phyloP scores from a whole-genome alignment of 257 asterid genomes.

The Nicotiana benthamiana region DNA sequence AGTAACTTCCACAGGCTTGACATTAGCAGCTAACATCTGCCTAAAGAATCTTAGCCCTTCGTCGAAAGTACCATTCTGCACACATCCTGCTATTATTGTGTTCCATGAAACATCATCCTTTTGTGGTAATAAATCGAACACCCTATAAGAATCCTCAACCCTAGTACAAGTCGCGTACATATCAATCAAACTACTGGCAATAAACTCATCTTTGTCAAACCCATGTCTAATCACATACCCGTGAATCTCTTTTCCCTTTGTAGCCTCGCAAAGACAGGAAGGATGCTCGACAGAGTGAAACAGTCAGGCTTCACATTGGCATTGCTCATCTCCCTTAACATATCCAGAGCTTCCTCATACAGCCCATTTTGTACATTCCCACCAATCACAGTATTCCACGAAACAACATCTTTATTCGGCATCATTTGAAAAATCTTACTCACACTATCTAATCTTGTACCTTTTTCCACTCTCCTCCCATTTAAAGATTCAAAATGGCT shows the following conservation, averaged over 20 bases:
- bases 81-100: constrained; percentile 67
- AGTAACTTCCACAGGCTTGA: constrained; percentile 62
- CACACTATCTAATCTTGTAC: constrained; percentile 33
- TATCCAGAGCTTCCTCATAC: constrained; percentile 50
- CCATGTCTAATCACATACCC: constrained; percentile 63
- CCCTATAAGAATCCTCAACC: constrained; percentile 53
- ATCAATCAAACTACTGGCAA: constrained; percentile 81
- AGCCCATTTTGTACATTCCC: constrained; percentile 50
- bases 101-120: constrained; percentile 79
- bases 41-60: constrained; percentile 63
- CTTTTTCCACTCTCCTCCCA: constrained; percentile 19
- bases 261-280: constrained; percentile 50
- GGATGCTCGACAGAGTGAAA: constrained; percentile 66
- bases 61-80: constrained; percentile 71
- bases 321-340: constrained; percentile 59
- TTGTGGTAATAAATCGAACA: constrained; percentile 40
- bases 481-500: neutral
- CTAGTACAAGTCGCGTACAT: constrained; percentile 75
- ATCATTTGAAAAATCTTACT: constrained; percentile 62
- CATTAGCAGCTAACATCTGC: constrained; percentile 52
- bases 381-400: constrained; percentile 84
- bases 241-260: constrained; percentile 85
- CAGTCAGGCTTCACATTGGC: constrained; percentile 59
- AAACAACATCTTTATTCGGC: constrained; percentile 68
- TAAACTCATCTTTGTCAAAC: constrained; percentile 50